Evolutionary conservation across 2,329 filamentous ascomycete genomes (phyloP), one percentile per base, ranked within the genome.

Genomic region (Colletotrichum orbiculare): DNA sequence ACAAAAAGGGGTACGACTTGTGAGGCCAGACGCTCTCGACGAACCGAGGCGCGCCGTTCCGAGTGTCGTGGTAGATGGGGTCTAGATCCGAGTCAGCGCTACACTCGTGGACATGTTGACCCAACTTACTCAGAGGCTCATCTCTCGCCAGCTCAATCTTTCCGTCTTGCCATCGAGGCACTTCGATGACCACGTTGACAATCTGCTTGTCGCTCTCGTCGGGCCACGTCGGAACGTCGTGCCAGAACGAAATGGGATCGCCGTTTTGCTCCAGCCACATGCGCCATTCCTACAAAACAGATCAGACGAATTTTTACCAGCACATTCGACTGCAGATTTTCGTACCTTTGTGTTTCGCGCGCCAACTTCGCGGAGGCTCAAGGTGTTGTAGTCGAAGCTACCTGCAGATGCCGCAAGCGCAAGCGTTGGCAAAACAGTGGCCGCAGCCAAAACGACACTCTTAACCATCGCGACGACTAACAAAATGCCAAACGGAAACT

Each of bases 1-100:
- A 81, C 34, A 77, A 72, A 66, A 81, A 80, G 0, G 79, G 79
- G 42, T 81, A 81, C 0, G 77, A 73, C 70, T 77, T 80, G 70
- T 81, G 78, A 42, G 79, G 79, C 77, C 78, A 81, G 9, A 81
- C 73, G 34, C 73, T 79, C 54, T 78, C 76, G 11, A 81, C 78
- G 25, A 78, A 81, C 33, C 79, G 73, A 12, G 75, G 76, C 38
- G 70, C 67, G 2, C 73, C 69, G 12, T 78, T 73, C 52, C 75
- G 74, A n/a, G 75, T 72, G n/a, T 81, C 79, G 37, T 81, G 79
- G 38, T 76, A 76, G 58, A 81, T 78, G 43, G 79, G 79, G 59
- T 81, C 77, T 77, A 3, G 15, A 10, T 4, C 43, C 13, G 11
- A 8, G 43, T 46, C 15, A 46, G 43, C 42, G 15, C n/a, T 4